Evolutionary conservation across 495 filamentous ascomycete genomes (phyloP), one percentile per base, ranked within the genome.

Genomic region (Penicillium parvum): DNA sequence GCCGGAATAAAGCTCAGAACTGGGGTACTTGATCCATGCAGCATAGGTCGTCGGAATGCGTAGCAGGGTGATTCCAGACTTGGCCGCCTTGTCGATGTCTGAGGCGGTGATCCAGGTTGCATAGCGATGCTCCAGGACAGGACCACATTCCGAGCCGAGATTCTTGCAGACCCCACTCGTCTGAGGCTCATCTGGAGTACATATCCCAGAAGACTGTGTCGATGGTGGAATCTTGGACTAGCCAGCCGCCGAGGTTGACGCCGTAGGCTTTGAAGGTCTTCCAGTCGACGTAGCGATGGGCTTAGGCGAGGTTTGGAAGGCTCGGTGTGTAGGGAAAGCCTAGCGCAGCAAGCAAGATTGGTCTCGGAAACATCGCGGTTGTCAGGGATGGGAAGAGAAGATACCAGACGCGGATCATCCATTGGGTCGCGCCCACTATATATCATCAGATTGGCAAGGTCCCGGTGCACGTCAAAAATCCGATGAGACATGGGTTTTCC

Each of bases 1-100:
- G 3, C 57, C 60, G 2, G 52, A 49, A 29, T 63, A 58, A 14
- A 63, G 60, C 9, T 55, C 40, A n/a, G 57, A 63, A 7, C 60
- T 57, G 0, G 56, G 57, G 10, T 54, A 36, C 9, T 56, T 41
- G 43, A 58, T 44, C 56, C 56, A 49, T 6, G 46, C 46, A n/a
- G 40, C 40, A 23, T 49, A 49, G 23, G 46, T 49, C 12, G 46
- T 43, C 7, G 46, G 46, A 14, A 49, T 38, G 5, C 46, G 39
- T 23, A 39, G 7, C 7, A 39, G 37, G 7, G 37, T 27, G 21
- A 39, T 26, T 2, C 37, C 37, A 0, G 23, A 25, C 2, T 26
- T 39, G 23, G 23, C 37, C 4, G 16, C 25, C 10, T 27, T 26
- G 16, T 39, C 37, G 12, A 39, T 20, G n/a, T 39, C 25, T 4